Evolutionary conservation across 2,329 filamentous ascomycete species (phyloP), one percentile per base, ranked within the genome.

Genomic region (Microcera coccophila): DNA sequence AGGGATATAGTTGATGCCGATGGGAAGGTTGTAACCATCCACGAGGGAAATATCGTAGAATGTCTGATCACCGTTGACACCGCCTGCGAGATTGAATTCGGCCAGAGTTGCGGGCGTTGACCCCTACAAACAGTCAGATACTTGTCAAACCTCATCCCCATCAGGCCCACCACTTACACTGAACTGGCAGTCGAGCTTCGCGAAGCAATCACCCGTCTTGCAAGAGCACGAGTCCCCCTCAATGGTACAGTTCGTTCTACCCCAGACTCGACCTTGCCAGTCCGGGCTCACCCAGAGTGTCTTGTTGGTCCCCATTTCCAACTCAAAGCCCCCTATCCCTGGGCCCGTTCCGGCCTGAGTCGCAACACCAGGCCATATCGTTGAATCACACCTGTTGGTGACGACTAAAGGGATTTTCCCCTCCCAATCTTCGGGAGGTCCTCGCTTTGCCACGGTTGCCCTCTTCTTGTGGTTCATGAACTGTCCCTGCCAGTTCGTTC

Each of bases 1-100:
- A 3, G 78, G 76, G 19, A 79, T 71, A 53, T 81, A 78, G 41
- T 74, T 71, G 59, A 81, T 78, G 21, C 79, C 83, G 48, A 90
- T 61, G 2, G 85, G 85, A 1, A 91, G 66, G 60, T 91, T 91
- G 74, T 91, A 91, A 37, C 87, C 87, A 60, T 93, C 87, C 17
- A 93, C 87, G 3, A 91, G 73, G 31, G 85, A 90, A 49, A 93
- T 87, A 63, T 93, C 87, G 67, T 90, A 91, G 62, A 88, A 93
- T 9, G 82, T 85, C 59, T 90, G 84, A 45, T 61, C 65, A 37
- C 70, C 69, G 17, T 72, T 70, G 33, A 75, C 67, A 21, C 84
- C 82, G 20, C 83, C 85, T 38, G 80, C 76, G 14, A 91, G 74
- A 41, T 84, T 89, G 65, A 93, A 90, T 60, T 94, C 88, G 29